These are phyloP conservation scores for Hydnomerulius pinastri DNA, from an alignment of 768 basidiomycete species.

Conservation along the genomic window DNA sequence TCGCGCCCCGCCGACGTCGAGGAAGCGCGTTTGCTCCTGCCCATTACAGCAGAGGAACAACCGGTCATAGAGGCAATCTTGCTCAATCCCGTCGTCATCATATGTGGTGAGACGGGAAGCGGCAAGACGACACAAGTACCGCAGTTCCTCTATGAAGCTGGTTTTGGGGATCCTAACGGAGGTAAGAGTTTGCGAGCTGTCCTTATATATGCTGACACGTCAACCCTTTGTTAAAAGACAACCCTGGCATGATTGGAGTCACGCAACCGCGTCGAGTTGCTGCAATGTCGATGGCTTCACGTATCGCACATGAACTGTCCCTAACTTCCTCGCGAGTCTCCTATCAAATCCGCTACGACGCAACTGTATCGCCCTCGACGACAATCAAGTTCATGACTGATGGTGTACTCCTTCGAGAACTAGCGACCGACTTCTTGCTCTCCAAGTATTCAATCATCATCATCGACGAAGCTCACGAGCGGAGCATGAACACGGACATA, in stretches of 20 bases:
- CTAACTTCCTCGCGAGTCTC: slow-evolving; percentile 81
- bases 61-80: slow-evolving; percentile 90
- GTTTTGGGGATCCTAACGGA: slow-evolving; percentile 82
- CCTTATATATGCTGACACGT: slow-evolving; percentile 4
- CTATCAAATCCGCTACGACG: slow-evolving; percentile 97
- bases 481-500: slow-evolving; percentile 98
- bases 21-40: slow-evolving; percentile 75
- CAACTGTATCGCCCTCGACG: slow-evolving; percentile 86
- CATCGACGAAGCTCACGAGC: slow-evolving; percentile 97
- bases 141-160: slow-evolving; percentile 97
- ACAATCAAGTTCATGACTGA: slow-evolving; percentile 99
- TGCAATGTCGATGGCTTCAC: slow-evolving; percentile 92
- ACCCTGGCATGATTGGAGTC: slow-evolving; percentile 96
- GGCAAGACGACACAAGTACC: slow-evolving; percentile 99
- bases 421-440: slow-evolving; percentile 92
- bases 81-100: slow-evolving; percentile 73
- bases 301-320: slow-evolving; percentile 92
- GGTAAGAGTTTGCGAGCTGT: slow-evolving; percentile 47
- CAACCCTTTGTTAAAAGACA: slow-evolving; percentile 63
- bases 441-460: slow-evolving; percentile 91
- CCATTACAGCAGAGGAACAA: slow-evolving; percentile 93
- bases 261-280: slow-evolving; percentile 98
- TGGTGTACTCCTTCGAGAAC: slow-evolving; percentile 91
- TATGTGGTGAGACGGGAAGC: slow-evolving; percentile 92
- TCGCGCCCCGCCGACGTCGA: slow-evolving; percentile 70